phyloP scores from a whole-genome alignment of 768 basidiomycete genomes.

The Boletellus ananas region DNA sequence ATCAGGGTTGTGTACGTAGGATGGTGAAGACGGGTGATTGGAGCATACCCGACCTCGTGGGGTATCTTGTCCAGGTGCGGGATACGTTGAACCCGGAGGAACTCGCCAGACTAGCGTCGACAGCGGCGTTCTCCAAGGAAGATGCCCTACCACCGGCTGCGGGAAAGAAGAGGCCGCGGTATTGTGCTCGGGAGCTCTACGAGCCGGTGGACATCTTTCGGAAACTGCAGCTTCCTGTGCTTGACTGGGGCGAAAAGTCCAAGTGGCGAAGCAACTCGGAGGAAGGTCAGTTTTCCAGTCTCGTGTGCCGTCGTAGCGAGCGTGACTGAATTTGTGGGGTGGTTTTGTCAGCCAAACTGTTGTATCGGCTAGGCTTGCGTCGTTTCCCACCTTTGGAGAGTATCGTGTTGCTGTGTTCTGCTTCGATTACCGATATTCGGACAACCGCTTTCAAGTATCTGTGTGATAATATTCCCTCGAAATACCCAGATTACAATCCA shows the following conservation, averaged over 20 bases:
- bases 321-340: slow-evolving; percentile 1
- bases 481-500: slow-evolving; percentile 61
- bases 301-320: background rate
- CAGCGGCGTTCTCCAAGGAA: slow-evolving; percentile 75
- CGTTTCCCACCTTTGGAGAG: slow-evolving; percentile 64
- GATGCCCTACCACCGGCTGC: slow-evolving; percentile 15
- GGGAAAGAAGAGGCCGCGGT: slow-evolving; percentile 42
- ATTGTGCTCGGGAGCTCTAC: slow-evolving; percentile 72
- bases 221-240: slow-evolving; percentile 68
- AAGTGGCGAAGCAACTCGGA: slow-evolving; percentile 84
- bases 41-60: slow-evolving; percentile 80
- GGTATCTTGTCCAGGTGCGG: slow-evolving; percentile 83
- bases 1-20: slow-evolving; percentile 34
- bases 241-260: slow-evolving; percentile 78
- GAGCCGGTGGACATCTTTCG: slow-evolving; percentile 77
- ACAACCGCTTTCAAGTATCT: slow-evolving; percentile 74
- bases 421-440: slow-evolving; percentile 47
- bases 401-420: slow-evolving; percentile 67
- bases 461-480: slow-evolving; percentile 61
- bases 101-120: slow-evolving; percentile 49
- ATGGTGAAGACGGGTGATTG: slow-evolving; percentile 90
- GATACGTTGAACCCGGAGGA: slow-evolving; percentile 57
- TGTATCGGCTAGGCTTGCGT: slow-evolving; percentile 67
- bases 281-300: slow-evolving; percentile 56
- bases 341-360: slow-evolving; percentile 63